Percentiles rank a stretch among this genome's conserved stretches.
Evolutionary conservation across 345 rosid genomes (phyloP).

Genomic region (Nephelium lappaceum): DNA sequence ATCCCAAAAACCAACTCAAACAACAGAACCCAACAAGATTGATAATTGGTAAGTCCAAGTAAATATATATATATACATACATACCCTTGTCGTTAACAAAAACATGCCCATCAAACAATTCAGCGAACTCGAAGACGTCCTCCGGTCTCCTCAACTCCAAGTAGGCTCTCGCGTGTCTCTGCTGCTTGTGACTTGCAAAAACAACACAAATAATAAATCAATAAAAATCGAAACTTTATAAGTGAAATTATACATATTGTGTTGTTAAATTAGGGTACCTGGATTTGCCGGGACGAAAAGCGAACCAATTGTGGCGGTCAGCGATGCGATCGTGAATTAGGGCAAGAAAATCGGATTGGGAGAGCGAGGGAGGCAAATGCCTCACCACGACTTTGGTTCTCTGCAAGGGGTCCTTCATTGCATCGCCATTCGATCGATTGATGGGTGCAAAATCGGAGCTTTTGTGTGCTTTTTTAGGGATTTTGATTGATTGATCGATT

Average conservation of each 20-base stretch:
- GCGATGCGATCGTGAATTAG: constrained; percentile 58
- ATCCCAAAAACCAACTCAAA: neutral
- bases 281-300: constrained; percentile 58
- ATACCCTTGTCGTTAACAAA: constrained; percentile 82
- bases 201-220: neutral
- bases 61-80: neutral
- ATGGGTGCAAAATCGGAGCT: neutral
- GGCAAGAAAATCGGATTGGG: constrained; percentile 55
- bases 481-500: neutral
- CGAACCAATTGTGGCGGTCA: constrained; percentile 59
- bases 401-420: constrained; percentile 48
- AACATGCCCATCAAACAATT: constrained; percentile 65
- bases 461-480: neutral
- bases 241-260: no score
- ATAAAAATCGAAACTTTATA: no score
- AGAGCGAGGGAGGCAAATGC: constrained; percentile 73
- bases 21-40: neutral
- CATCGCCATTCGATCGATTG: neutral
- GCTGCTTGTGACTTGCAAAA: constrained; percentile 40
- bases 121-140: constrained; percentile 70
- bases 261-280: constrained; percentile 30
- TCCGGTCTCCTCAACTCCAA: constrained; percentile 58
- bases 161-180: constrained; percentile 64
- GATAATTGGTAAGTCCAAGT: neutral
- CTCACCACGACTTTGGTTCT: constrained; percentile 74